Base-by-base conservation (phyloP, 345 rosid species). In the Populus simonii region DNA sequence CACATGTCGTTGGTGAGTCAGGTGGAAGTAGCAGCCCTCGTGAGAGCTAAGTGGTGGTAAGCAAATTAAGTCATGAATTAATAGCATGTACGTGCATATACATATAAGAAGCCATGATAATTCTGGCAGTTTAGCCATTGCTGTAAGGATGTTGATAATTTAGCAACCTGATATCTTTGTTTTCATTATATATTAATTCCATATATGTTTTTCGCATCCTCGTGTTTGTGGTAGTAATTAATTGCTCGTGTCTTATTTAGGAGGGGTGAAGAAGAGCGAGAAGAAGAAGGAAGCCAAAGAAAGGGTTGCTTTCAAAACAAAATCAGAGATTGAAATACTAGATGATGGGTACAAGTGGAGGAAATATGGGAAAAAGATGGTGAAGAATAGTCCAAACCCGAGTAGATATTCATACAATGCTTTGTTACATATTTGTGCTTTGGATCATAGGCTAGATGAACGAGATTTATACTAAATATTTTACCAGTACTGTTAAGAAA, bases 301-400 rank as follows among this genome's bases (percentile, higher is more conserved):
- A 77, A 90, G 92, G 79, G 86, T 87, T 74, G 94, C 98, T 38
- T 93, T 96, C 85, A 92, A 84, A 85, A 93, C 97, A 23, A 80
- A 80, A 78, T 91, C 99, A 1, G 96, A 89, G 18, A 84, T 93
- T 13, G 99, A 96, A 80, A 86, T 92, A 76, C 85, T 96, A 27
- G 94, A 91, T 70, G 99, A 96, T 41, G 99, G 99, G 2, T 96
- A 74, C 88, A 96, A 80, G 82, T 96, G 99, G 99, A 90, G 98
- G 80, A 96, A 96, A 79, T 96, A 96, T 72, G 99, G 99, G 39
- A 96, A 93, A 91, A 96, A 96, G 85, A 91, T 89, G 96, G 98
- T 96, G 45, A 96, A 93, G 84, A 88, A 92, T 86, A 93, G 94
- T 80, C 92, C 97, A 4, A 85, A 96, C 71, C 99, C 98, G 11